These are phyloP conservation scores for Volvariella surrecta DNA, from an alignment of 1,284 basidiomycete species.

Conservation along the genomic window DNA sequence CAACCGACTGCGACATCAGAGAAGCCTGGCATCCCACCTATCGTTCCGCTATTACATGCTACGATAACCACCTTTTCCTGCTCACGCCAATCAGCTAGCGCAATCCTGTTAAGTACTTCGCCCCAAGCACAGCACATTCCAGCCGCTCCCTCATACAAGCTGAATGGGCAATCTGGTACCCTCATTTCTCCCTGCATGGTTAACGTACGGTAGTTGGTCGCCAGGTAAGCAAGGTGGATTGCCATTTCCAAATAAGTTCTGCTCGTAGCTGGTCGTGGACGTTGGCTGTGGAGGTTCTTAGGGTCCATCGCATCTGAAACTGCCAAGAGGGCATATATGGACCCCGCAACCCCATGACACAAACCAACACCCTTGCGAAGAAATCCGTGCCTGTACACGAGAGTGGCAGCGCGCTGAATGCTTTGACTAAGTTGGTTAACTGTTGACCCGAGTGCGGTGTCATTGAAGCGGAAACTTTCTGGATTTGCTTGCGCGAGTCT, in stretches of 20 bases:
- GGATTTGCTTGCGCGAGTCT: constrained; percentile 13
- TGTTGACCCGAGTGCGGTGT: background rate
- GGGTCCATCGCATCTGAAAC: constrained; percentile 28
- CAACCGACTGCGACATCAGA: constrained; percentile 18
- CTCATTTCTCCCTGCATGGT: constrained; percentile 31
- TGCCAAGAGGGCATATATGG: constrained; percentile 40
- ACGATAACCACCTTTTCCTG: constrained; percentile 4
- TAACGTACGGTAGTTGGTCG: constrained; percentile 24
- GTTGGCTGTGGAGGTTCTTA: constrained; percentile 3
- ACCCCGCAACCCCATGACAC: constrained; percentile 48
- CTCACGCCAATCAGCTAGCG: constrained; percentile 7
- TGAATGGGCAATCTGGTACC: constrained; percentile 40
- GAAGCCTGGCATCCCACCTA: constrained; percentile 26
- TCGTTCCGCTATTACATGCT: background rate
- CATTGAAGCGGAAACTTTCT: too few relatives aligned
- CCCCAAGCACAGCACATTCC: constrained; percentile 51
- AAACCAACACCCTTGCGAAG: constrained; percentile 47
- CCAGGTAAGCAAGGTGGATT: constrained; percentile 37
- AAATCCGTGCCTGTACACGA: constrained; percentile 40
- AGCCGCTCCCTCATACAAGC: constrained; percentile 44
- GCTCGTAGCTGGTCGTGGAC: constrained; percentile 8
- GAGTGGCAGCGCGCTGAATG: constrained; percentile 24
- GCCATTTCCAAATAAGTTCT: constrained; percentile 27
- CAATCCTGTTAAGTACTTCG: constrained; percentile 30
- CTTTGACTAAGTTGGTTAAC: background rate